Conservation (phyloP, 805 yeast species). For the Sporopachydermia quercuum region DNA sequence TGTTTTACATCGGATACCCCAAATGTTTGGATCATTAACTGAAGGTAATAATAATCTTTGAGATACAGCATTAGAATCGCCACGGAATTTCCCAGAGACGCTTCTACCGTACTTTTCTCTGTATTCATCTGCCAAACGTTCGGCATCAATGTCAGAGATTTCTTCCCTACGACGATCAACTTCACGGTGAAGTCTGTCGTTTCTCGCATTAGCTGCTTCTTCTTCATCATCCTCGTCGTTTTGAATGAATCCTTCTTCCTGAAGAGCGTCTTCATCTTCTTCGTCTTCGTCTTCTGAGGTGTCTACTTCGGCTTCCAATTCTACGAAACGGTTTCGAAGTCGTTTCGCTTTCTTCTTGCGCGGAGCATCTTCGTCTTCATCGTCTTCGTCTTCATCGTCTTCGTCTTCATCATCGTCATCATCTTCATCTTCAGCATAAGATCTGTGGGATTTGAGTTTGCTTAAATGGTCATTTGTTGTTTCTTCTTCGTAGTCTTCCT, state of each 20-base stretch:
- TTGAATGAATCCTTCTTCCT: constrained; percentile 49
- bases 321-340: constrained; percentile 70
- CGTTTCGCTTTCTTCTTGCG: constrained; percentile 14
- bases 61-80: constrained; percentile 75
- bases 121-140: constrained; percentile 78
- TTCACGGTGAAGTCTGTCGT: constrained; percentile 81
- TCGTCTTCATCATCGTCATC: constrained; percentile 8
- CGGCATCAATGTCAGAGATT: constrained; percentile 89
- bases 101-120: constrained; percentile 86
- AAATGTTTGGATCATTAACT: constrained; percentile 89
- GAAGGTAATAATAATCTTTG: constrained; percentile 90
- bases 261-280: constrained; percentile 89
- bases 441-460: not conserved
- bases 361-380: constrained; percentile 14
- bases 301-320: constrained; percentile 98
- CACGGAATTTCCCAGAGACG: constrained; percentile 67
- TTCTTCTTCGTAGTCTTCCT: not conserved
- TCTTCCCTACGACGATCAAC: constrained; percentile 62
- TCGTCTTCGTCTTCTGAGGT: constrained; percentile 91
- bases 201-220: constrained; percentile 29
- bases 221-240: constrained; percentile 48
- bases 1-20: constrained; percentile 88
- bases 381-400: constrained; percentile 10
- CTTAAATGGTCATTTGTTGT: too few species aligned
- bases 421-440: constrained; percentile 7